phyloP scores from a whole-genome alignment of 208 protist species.

The Crithidia expoeki region DNA sequence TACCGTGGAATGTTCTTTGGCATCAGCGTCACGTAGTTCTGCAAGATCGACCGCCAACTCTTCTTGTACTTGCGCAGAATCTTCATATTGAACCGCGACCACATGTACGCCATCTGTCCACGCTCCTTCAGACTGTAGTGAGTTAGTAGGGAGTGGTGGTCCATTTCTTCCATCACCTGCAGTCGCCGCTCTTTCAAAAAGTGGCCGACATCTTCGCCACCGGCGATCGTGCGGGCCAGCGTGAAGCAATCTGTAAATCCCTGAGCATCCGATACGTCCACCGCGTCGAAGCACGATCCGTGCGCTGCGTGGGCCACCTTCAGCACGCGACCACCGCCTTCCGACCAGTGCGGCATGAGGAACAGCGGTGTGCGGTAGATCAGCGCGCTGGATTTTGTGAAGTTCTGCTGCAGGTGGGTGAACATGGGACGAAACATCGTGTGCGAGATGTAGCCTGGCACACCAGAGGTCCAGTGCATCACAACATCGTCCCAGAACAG shows the following conservation, averaged over 20 bases:
- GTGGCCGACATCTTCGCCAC: conserved; percentile 68
- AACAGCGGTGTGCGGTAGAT: conserved; percentile 88
- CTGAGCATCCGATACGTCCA: conserved; percentile 91
- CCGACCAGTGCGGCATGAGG: conserved; percentile 89
- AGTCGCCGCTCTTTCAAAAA: conserved; percentile 82
- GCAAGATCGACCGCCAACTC: conserved; percentile 83
- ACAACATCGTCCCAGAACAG: conserved; percentile 93
- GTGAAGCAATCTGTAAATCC: conserved; percentile 92
- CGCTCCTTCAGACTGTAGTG: conserved; percentile 87
- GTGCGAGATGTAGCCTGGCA: conserved; percentile 90
- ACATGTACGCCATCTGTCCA: conserved; percentile 88
- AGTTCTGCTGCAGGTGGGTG: conserved; percentile 91
- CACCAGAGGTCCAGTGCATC: conserved; percentile 86
- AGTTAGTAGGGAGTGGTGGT: conserved; percentile 79
- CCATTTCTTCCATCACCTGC: conserved; percentile 91
- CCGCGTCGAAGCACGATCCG: conserved; percentile 84
- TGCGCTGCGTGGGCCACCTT: conserved; percentile 90
- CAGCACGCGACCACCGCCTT: conserved; percentile 85
- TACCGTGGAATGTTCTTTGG: conserved; percentile 54
- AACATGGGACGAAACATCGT: conserved; percentile 93
- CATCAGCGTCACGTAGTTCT: conserved; percentile 89
- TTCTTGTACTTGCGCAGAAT: conserved; percentile 90
- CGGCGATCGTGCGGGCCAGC: conserved; percentile 77
- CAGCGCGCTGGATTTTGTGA: conserved; percentile 76
- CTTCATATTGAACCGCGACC: conserved; percentile 91